phyloP scores from a whole-genome alignment of 2,329 filamentous ascomycete species.

The Grosmannia huntii region DNA sequence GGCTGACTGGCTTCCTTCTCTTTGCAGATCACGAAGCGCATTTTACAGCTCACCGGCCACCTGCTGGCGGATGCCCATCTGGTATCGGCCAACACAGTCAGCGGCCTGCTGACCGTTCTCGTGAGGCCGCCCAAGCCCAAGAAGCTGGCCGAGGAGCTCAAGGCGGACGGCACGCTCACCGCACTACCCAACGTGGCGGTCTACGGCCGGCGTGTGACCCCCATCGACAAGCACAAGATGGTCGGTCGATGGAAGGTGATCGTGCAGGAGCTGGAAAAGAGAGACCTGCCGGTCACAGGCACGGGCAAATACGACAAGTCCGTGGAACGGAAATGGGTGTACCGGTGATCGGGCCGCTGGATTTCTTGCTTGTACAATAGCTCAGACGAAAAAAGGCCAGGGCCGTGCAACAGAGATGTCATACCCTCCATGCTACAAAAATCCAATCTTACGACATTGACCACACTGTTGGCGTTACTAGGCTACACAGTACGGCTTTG shows the following conservation, averaged over 20 bases:
- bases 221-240: constrained; percentile 56
- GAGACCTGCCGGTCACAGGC: constrained; percentile 17
- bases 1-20: background rate
- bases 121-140: constrained; percentile 39
- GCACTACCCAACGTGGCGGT: constrained; percentile 59
- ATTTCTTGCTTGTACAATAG: background rate
- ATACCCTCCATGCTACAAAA: background rate
- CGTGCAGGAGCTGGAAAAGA: constrained; percentile 18
- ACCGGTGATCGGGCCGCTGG: background rate
- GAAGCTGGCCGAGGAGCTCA: constrained; percentile 52
- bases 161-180: constrained; percentile 30
- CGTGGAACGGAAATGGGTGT: constrained; percentile 12
- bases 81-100: constrained; percentile 37
- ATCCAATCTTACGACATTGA: background rate
- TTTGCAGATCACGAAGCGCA: constrained; percentile 61
- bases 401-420: background rate
- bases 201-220: constrained; percentile 49
- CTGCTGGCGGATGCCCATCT: constrained; percentile 61
- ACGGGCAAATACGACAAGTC: constrained; percentile 11
- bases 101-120: constrained; percentile 40
- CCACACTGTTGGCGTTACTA: too few relatives aligned
- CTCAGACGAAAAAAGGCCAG: background rate
- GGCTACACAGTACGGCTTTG: too few relatives aligned
- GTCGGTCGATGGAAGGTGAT: constrained; percentile 27
- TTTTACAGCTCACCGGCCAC: constrained; percentile 69